Conservation (phyloP, 2,329 filamentous ascomycete species). For the Orbilia quercus region DNA sequence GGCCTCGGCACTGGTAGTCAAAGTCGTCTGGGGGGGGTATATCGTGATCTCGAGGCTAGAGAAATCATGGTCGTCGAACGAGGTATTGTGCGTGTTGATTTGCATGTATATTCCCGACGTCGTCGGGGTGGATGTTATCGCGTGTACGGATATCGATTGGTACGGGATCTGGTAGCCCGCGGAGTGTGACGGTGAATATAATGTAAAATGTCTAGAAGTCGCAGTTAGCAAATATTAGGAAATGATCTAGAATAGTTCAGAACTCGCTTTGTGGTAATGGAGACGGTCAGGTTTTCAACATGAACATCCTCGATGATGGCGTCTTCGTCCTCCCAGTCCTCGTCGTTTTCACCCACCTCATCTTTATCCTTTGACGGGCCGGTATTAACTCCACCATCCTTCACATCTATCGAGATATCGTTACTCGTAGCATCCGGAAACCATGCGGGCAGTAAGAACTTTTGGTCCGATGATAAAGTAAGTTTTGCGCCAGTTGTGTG, state of each 20-base stretch:
- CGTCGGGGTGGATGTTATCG: conserved; percentile 50
- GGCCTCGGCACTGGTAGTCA: conserved; percentile 42
- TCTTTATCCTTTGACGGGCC: not conserved
- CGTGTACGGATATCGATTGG: conserved; percentile 45
- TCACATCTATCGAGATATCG: conserved; percentile 41
- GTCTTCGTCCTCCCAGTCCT: conserved; percentile 55
- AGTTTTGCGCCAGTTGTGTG: conserved; percentile 45
- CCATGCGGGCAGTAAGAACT: conserved; percentile 47
- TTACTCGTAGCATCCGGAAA: conserved; percentile 46
- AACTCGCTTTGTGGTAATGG: conserved; percentile 46
- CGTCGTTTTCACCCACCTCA: conserved; percentile 28
- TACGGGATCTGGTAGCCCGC: conserved; percentile 50
- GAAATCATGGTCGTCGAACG: conserved; percentile 55
- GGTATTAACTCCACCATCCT: conserved; percentile 2
- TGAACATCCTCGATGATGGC: conserved; percentile 51
- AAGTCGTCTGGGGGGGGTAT: conserved; percentile 48
- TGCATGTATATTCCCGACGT: conserved; percentile 55
- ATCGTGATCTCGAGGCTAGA: conserved; percentile 49
- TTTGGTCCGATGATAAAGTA: conserved; percentile 49
- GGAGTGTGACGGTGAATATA: conserved; percentile 37
- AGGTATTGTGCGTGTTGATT: conserved; percentile 45
- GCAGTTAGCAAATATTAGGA: conserved; percentile 3
- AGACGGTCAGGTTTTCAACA: conserved; percentile 39
- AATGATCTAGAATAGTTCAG: not conserved
- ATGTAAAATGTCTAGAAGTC: conserved; percentile 21